Percentiles rank a stretch among this genome's conserved stretches.
These are phyloP conservation scores for Phytophthora sp. DNA, from an alignment of 352 stramenopile species.

Conservation along the genomic window DNA sequence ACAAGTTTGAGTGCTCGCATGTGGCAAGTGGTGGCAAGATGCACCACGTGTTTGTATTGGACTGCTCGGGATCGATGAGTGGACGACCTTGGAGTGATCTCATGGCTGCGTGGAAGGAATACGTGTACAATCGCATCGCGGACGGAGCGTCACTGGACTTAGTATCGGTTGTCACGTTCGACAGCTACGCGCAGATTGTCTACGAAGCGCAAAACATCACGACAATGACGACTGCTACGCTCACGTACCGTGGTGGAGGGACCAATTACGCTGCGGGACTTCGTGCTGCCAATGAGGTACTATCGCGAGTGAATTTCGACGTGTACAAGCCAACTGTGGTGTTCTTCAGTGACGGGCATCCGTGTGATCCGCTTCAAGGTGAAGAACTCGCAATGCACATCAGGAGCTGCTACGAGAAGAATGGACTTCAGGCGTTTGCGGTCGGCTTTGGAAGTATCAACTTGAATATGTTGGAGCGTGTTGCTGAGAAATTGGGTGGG, in stretches of 20 bases:
- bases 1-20: slow-evolving; percentile 83
- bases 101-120: slow-evolving; percentile 62
- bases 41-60: slow-evolving; percentile 86
- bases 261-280: slow-evolving; percentile 65
- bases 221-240: slow-evolving; percentile 29
- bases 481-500: slow-evolving; percentile 64
- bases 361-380: slow-evolving; percentile 46
- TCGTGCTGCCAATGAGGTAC: slow-evolving; percentile 61
- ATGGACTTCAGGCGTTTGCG: slow-evolving; percentile 63
- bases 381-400: slow-evolving; percentile 68
- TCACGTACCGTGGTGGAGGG: slow-evolving; percentile 51
- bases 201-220: slow-evolving; percentile 65
- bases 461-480: slow-evolving; percentile 55
- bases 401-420: slow-evolving; percentile 56
- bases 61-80: slow-evolving; percentile 78
- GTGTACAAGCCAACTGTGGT: slow-evolving; percentile 71
- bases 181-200: slow-evolving; percentile 43
- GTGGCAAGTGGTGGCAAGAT: slow-evolving; percentile 51
- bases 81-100: slow-evolving; percentile 66
- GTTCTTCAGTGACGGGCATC: slow-evolving; percentile 83
- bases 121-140: slow-evolving; percentile 69
- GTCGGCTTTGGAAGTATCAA: slow-evolving; percentile 82
- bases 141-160: slow-evolving; percentile 62
- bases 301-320: slow-evolving; percentile 70
- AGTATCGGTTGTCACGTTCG: slow-evolving; percentile 81